A percentile compares a stretch with the other conserved stretches of the same genome.
phyloP scores from a whole-genome alignment of 768 basidiomycete species.

The Russula compacta region DNA sequence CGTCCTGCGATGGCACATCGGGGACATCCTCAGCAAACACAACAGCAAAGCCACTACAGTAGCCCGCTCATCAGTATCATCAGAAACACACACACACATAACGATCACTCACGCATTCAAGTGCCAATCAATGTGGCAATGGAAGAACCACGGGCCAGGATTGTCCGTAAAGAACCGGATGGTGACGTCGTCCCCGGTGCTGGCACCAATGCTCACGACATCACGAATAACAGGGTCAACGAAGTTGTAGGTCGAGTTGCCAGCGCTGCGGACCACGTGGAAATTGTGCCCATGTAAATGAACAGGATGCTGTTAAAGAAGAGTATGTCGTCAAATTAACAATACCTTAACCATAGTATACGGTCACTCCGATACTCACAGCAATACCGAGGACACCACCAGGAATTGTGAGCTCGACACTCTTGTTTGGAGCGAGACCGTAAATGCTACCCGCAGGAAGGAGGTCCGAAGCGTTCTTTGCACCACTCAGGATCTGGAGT shows the following conservation, averaged over 20 bases:
- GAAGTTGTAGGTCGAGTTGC: conserved; percentile 18
- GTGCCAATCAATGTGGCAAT: conserved; percentile 9
- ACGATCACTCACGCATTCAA: conserved; percentile 12
- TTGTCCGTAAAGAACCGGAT: conserved; percentile 26
- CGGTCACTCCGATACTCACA: neutral
- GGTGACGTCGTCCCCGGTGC: conserved; percentile 9
- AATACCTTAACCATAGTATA: too few relatives aligned
- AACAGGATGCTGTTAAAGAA: conserved; percentile 8
- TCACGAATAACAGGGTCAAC: conserved; percentile 16
- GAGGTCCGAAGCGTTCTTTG: neutral
- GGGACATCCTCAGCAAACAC: conserved; percentile 14
- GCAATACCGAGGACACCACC: neutral
- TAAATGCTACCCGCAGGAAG: conserved; percentile 8
- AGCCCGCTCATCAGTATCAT: neutral
- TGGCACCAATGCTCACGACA: conserved; percentile 13
- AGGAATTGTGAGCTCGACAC: conserved; percentile 12
- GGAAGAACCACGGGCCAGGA: conserved; percentile 15
- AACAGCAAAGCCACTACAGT: conserved; percentile 6
- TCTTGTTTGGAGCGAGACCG: conserved; percentile 1
- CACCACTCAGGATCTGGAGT: conserved; percentile 14
- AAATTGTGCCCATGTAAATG: conserved; percentile 19
- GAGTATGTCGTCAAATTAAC: neutral
- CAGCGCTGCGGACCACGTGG: conserved; percentile 19
- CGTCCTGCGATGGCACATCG: neutral
- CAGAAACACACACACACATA: neutral